Evolutionary conservation across 352 stramenopile species (phyloP), one percentile per base, ranked within the genome.

Genomic region (Globisporangium carolinianum): DNA sequence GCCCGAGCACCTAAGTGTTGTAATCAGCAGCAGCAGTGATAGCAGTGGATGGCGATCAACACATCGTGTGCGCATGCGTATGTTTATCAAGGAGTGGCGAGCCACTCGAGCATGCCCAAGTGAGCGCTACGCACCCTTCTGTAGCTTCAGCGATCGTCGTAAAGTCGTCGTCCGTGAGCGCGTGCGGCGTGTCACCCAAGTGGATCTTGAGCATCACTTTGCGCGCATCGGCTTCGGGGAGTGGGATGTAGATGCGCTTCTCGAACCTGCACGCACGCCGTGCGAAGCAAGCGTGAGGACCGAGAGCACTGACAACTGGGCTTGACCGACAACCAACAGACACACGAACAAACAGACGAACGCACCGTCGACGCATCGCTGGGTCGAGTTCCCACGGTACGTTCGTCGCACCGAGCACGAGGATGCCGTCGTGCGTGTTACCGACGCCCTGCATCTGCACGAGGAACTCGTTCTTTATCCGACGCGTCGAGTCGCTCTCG

Each of bases 401-500:
- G 74, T 99, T 99, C 11, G 97, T 99, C 14, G 97, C 97, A 36
- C 91, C 96, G 49, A 99, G 86, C 7, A 99, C 93, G 36, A 99
- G 71, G 51, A 99, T 83, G 9, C 93, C 86, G 46, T 92, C 86
- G 59, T 97, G 76, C 2, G 92, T 79, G 46, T 96, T 90, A 11
- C 83, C 88, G 2, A 98, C 91, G 35, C 97, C 96, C 71, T 99
- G 96, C 83, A 99, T 96, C 66, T 99, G 96, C 32, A 98, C 94
- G 54, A 99, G 87, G 56, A 99, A 98, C 75, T 99, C 96, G 9
- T 97, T 99, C 68, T 99, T 99, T 62, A 99, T 97, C 56, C 95
- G 81, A 55, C 97, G 72, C 6, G 95, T 93, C 5, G 89, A 97
- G 61, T 99, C 96, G 60, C 97, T 97, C 67, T 99, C 96, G 53